phyloP scores from a whole-genome alignment of 805 yeast species.

The Wickerhamomyces sydowiorum region DNA sequence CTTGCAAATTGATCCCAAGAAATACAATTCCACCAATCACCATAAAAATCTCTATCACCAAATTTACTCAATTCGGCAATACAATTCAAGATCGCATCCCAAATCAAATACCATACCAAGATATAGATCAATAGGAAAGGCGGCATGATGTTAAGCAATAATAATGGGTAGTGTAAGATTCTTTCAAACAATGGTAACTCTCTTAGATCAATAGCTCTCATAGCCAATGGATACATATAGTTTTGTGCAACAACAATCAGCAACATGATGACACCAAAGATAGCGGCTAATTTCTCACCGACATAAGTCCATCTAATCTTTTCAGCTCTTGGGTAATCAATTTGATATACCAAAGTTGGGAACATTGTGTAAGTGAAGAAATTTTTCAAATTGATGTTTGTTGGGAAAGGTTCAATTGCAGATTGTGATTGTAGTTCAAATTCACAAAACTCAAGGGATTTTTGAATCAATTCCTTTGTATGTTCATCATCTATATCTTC shows the following conservation, averaged over 20 bases:
- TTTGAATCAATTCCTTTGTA: slow-evolving; percentile 26
- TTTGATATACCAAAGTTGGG: slow-evolving; percentile 83
- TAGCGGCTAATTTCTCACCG: slow-evolving; percentile 63
- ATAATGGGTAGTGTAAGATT: slow-evolving; percentile 43
- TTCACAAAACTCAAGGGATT: slow-evolving; percentile 60
- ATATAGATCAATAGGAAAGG: slow-evolving; percentile 73
- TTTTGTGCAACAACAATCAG: slow-evolving; percentile 80
- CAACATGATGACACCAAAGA: slow-evolving; percentile 78
- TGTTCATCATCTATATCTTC: slow-evolving; percentile 21
- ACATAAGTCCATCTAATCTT: slow-evolving; percentile 67
- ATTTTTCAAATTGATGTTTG: slow-evolving; percentile 57
- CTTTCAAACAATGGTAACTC: slow-evolving; percentile 41
- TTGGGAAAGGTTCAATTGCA: slow-evolving; percentile 50
- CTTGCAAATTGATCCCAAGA: slow-evolving; percentile 93
- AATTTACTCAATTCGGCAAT: slow-evolving; percentile 83
- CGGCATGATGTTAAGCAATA: slow-evolving; percentile 70
- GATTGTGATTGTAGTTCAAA: slow-evolving; percentile 66
- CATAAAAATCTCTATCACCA: slow-evolving; percentile 90
- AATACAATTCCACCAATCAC: slow-evolving; percentile 96
- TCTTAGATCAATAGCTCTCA: slow-evolving; percentile 51
- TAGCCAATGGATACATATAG: slow-evolving; percentile 66
- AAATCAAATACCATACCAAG: slow-evolving; percentile 79
- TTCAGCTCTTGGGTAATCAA: slow-evolving; percentile 73
- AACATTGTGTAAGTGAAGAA: slow-evolving; percentile 79
- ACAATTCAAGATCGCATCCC: slow-evolving; percentile 91